Percentiles rank a stretch among this genome's conserved stretches.
These are phyloP conservation scores for Lumnitzera racemosa DNA, from an alignment of 345 rosid genomes.

Conservation along the genomic window DNA sequence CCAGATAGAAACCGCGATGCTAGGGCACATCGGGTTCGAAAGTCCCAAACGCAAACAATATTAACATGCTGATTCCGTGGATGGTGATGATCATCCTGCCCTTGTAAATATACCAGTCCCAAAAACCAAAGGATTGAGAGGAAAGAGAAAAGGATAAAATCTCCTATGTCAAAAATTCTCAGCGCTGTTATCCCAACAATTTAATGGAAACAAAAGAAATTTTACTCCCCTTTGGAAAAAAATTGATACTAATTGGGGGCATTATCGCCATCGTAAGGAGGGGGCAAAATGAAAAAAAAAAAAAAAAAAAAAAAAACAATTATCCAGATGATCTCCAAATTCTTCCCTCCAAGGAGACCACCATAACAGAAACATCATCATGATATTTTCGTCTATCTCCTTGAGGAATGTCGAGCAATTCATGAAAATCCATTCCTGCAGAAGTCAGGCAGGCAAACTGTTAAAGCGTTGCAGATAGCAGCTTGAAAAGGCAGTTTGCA, in stretches of 20 bases:
- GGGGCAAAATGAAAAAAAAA: constrained; percentile 8
- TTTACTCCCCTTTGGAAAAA: constrained; percentile 26
- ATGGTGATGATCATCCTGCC: no score
- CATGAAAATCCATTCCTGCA: constrained; percentile 94
- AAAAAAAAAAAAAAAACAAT: constrained; percentile 13
- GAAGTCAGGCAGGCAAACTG: background rate
- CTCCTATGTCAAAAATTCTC: constrained; percentile 15
- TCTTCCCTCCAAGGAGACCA: constrained; percentile 94
- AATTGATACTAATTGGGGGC: constrained; percentile 15
- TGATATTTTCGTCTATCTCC: constrained; percentile 95
- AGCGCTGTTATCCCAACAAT: constrained; percentile 24
- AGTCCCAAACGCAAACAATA: no score
- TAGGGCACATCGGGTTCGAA: no score
- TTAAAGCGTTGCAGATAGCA: background rate
- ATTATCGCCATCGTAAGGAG: constrained; percentile 13
- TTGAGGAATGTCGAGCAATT: constrained; percentile 83
- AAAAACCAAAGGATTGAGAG: background rate
- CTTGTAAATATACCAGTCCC: no score
- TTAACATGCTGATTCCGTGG: no score
- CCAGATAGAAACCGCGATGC: no score
- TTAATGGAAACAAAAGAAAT: constrained; percentile 21
- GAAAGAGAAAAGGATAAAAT: background rate
- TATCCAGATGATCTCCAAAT: constrained; percentile 95
- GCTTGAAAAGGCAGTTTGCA: no score
- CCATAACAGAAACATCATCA: constrained; percentile 95